Percentiles rank a stretch among this genome's conserved stretches.
Evolutionary conservation across 257 asterid species (phyloP).

Genomic region (Jacaranda mimosifolia): DNA sequence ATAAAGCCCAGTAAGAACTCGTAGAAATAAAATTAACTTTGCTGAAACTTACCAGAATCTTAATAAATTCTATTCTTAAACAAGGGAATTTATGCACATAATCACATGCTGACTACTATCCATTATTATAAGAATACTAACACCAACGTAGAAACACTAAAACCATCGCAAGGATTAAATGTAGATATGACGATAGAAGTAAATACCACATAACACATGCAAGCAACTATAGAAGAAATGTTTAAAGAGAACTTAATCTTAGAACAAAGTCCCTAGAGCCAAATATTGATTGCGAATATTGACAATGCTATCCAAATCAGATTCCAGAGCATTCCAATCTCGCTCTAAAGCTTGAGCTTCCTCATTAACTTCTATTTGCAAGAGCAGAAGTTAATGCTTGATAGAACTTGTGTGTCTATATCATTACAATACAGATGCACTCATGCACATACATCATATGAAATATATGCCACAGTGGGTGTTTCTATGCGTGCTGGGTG

Average conservation of each 20-base stretch:
- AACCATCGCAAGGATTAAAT: no score
- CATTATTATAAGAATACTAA: background rate
- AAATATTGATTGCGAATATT: no score
- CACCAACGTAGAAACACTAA: no score
- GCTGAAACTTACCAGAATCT: background rate
- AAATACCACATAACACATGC: no score
- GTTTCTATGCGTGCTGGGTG: background rate
- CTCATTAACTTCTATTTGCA: no score
- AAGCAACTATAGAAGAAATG: background rate
- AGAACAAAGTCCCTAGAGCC: constrained; percentile 76
- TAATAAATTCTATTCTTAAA: background rate
- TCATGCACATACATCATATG: constrained; percentile 1
- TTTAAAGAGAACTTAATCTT: constrained; percentile 47
- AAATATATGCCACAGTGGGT: background rate
- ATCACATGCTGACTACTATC: background rate
- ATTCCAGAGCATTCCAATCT: no score
- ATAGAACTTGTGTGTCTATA: background rate
- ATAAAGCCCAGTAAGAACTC: constrained; percentile 15
- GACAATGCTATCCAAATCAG: no score
- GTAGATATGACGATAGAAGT: no score
- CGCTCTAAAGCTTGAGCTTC: no score
- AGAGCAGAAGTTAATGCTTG: no score
- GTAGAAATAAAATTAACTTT: constrained; percentile 15
- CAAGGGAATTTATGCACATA: no score
- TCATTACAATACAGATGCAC: constrained; percentile 9